A percentile compares a stretch with the other conserved stretches of the same genome.
These are phyloP conservation scores for Talaromyces adpressus DNA, from an alignment of 495 filamentous ascomycete species.

Conservation along the genomic window DNA sequence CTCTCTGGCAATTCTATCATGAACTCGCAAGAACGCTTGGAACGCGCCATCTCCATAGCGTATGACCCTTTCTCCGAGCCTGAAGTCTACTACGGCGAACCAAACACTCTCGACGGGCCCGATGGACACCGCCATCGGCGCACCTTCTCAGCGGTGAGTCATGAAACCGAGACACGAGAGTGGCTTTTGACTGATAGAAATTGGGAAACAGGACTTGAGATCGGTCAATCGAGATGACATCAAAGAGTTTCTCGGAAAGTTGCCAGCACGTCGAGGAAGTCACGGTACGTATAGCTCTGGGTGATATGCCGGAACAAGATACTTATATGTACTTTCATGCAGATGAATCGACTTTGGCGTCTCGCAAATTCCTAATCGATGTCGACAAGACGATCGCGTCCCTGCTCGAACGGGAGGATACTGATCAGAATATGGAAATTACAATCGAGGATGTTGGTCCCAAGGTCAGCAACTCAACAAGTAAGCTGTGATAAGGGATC, in stretches of 20 bases:
- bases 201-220: constrained; percentile 27
- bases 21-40: constrained; percentile 25
- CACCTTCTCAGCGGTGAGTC: constrained; percentile 42
- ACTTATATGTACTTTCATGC: constrained; percentile 5
- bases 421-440: constrained; percentile 87
- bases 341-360: constrained; percentile 45
- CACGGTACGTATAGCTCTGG: constrained; percentile 30
- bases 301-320: not conserved
- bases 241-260: constrained; percentile 25
- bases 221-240: constrained; percentile 30
- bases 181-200: not conserved
- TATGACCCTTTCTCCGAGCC: constrained; percentile 39
- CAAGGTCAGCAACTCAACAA: constrained; percentile 52
- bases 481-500: not conserved
- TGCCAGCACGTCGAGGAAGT: constrained; percentile 35
- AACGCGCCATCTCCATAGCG: constrained; percentile 21
- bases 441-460: constrained; percentile 93
- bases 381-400: constrained; percentile 68
- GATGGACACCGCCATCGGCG: constrained; percentile 28
- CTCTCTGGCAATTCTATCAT: constrained; percentile 15
- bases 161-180: not conserved
- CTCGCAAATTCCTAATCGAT: constrained; percentile 67
- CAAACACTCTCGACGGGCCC: not conserved
- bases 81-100: constrained; percentile 44
- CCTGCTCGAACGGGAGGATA: constrained; percentile 76